Conservation (phyloP, 306 rosid species). For the barrel medic (Medicago truncatula) region MtrunA17r5.0-ANR NC_053042.1:34731501-34732000, state of each 20-base stretch:
- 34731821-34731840: conserved; percentile 73
- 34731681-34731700: conserved; percentile 87
- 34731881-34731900: conserved; percentile 65
- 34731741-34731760: conserved; percentile 71
- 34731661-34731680: conserved; percentile 76
- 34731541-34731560: conserved; percentile 90
- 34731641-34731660: conserved; percentile 78
- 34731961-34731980: conserved; percentile 86
- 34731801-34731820: conserved; percentile 68
- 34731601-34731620: conserved; percentile 90
- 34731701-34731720: conserved; percentile 89
- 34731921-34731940: conserved; percentile 80
- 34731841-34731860: conserved; percentile 90
- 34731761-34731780: conserved; percentile 73
- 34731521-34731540: conserved; percentile 81
- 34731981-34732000: conserved; percentile 74
- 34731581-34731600: conserved; percentile 88
- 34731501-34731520: conserved; percentile 96
- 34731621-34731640: conserved; percentile 92
- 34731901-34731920: conserved; percentile 70
- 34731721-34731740: conserved; percentile 91
- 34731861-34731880: conserved; percentile 80
- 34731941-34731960: conserved; percentile 86
- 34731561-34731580: conserved; percentile 88
- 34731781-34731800: conserved; percentile 80